Base-by-base conservation (phyloP, 139 green algal genomes). In the Chloropicon primus region DNA sequence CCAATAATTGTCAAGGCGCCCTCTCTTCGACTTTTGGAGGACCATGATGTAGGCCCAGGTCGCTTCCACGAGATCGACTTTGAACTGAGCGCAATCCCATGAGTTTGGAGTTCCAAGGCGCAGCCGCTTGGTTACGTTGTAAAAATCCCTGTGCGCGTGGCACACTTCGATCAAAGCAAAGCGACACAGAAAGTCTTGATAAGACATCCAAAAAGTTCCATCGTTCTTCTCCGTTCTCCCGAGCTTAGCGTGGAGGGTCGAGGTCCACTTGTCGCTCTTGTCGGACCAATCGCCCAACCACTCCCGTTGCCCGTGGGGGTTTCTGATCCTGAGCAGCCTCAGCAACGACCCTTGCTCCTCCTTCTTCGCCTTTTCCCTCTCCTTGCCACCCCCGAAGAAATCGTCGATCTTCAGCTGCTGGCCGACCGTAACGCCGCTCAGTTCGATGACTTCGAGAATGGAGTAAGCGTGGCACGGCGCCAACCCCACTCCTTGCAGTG, bases 181-280 rank as follows among this genome's bases (percentile, higher is more conserved):
- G 22, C 26, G 5, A 21, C n/a, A 26, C 2, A 80, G 54, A 23
- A 83, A 80, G 53, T 83, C 71, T 2, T 28, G 27, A 25, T 24
- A 80, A 23, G 3, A 24, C 79, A 83, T 83, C 79, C 79, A 83
- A 41, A 83, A 83, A 27, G 29, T 75, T 1, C 79, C 79, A 25
- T 83, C 79, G 53, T 83, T 71, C 71, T 27, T 72, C 10, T 28
- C 25, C 21, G 79, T 83, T 24, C 27, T 54, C 22, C 27, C 75
- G 22, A 83, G 74, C 2, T 54, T 22, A 27, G 27, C 79, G 1
- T 74, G 28, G 1, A 72, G 29, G n/a, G 41, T 24, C 5, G 24
- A 23, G 24, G 54, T 80, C 24, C 26, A 71, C 2, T 29, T 28
- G 24, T 53, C 24, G 71, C 5, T 25, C 23, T 74, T 21, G 71